Conservation (phyloP, 805 yeast genomes). For the Ogataea siamensis region DNA sequence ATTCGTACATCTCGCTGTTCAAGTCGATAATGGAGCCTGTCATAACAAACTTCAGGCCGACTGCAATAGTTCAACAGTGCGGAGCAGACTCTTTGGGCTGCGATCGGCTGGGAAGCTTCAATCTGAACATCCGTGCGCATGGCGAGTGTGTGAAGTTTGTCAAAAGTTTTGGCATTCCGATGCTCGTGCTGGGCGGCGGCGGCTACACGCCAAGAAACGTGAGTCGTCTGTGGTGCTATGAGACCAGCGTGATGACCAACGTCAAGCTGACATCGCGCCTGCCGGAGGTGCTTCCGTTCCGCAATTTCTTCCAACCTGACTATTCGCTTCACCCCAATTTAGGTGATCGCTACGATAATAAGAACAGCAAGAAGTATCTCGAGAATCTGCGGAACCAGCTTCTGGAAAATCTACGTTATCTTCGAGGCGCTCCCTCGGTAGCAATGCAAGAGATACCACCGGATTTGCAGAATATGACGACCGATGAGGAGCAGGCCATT, state of each 20-base stretch:
- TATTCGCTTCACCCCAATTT: constrained; percentile 80
- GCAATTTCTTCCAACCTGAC: constrained; percentile 87
- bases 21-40: constrained; percentile 89
- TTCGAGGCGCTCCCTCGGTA: constrained; percentile 93
- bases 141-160: constrained; percentile 93
- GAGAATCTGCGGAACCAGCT: constrained; percentile 75
- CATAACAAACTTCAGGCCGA: constrained; percentile 87
- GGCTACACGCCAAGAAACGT: constrained; percentile 97
- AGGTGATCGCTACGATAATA: constrained; percentile 81
- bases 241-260: constrained; percentile 84
- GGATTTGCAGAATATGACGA: constrained; percentile 40
- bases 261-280: constrained; percentile 72
- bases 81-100: constrained; percentile 96
- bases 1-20: constrained; percentile 68
- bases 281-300: constrained; percentile 73
- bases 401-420: constrained; percentile 73
- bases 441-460: constrained; percentile 92
- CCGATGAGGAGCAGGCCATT: constrained; percentile 43
- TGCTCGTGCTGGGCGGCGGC: constrained; percentile 94
- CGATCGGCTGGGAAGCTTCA: constrained; percentile 92
- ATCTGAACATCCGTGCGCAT: constrained; percentile 86
- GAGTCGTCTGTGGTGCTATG: constrained; percentile 92
- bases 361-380: constrained; percentile 76
- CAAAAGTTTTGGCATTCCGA: constrained; percentile 85
- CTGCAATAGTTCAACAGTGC: constrained; percentile 92